Conservation (phyloP, 371 early-diverging fungal species). For the Aphelidium insulamus region DNA sequence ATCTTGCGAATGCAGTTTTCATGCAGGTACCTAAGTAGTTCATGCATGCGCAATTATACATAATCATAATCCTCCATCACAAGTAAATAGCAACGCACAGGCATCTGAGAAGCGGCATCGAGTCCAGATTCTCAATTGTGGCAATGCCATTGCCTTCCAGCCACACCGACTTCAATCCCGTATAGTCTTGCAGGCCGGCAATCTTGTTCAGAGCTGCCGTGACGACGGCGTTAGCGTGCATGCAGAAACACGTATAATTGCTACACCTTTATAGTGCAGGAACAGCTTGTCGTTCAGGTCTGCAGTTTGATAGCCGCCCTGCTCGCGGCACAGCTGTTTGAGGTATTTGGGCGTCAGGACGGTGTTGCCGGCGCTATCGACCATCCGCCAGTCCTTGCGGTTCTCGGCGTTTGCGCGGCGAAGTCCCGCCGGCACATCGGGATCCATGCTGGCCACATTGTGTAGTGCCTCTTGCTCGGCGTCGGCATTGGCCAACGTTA, state of each 20-base stretch:
- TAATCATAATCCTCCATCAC: too few relatives aligned
- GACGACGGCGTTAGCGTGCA: neutral
- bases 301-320: slow-evolving; percentile 23
- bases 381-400: too few relatives aligned
- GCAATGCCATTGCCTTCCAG: slow-evolving; percentile 26
- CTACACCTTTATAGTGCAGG: slow-evolving; percentile 26
- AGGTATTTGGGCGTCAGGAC: slow-evolving; percentile 21
- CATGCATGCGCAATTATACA: too few relatives aligned
- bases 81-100: too few relatives aligned
- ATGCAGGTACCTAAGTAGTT: slow-evolving; percentile 20
- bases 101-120: too few relatives aligned
- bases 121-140: slow-evolving; percentile 14
- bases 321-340: slow-evolving; percentile 22
- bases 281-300: slow-evolving; percentile 24
- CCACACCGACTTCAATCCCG: slow-evolving; percentile 20
- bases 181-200: slow-evolving; percentile 18
- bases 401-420: too few relatives aligned
- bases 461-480: too few relatives aligned
- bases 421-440: too few relatives aligned
- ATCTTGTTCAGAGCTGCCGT: slow-evolving; percentile 5
- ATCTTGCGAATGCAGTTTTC: slow-evolving; percentile 24
- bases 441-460: too few relatives aligned
- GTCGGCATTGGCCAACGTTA: too few relatives aligned
- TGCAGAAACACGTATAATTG: neutral
- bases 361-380: too few relatives aligned